Evolutionary conservation across 495 filamentous ascomycete species (phyloP), one percentile per base, ranked within the genome.

Genomic region (Echria macrotheca): DNA sequence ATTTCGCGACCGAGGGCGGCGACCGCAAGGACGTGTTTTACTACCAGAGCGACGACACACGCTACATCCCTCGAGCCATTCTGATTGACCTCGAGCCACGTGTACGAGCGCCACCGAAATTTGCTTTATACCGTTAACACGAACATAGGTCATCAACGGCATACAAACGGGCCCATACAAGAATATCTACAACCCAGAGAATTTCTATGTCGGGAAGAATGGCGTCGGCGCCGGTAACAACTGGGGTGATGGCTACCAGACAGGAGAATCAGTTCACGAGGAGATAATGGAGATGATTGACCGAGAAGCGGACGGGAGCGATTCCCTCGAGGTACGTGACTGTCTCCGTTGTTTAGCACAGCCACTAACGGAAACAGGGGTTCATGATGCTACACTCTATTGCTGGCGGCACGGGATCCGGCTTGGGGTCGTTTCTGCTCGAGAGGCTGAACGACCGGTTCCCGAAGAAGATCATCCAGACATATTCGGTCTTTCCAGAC

Each of bases 211-310:
- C 25, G 87, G 89, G 55, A 89, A 91, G 65, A 84, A 87, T 64
- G 93, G 94, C 38, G 81, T 84, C 35, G 93, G 93, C 24, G 93
- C 94, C 4, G 93, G 89, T 47, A 98, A 98, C 66, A 97, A 96
- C 66, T 98, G 93, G 93, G 93, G 87, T 49, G 84, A 91, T 55
- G 93, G 93, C 14, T 97, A 97, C 70, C 80, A 89, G 35, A 84
- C 85, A n/a, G 93, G 90, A 52, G 90, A 96, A 63, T 72, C 73
- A 23, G 89, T 98, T 15, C 87, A 96, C 54, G 93, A 98, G 61
- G 93, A 97, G 65, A 87, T 98, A 46, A 87, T 97, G 75, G 93
- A 98, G 65, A 98, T 98, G 91, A 96, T 98, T 57, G 94, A 98
- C 66, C 85, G 93, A 47, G 93, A 98, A 67, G 93, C 93, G 14